Evolutionary conservation across 1,139 yeast genomes (phyloP), one percentile per base, ranked within the genome.

Genomic region (Sugiyamaella pinicola): DNA sequence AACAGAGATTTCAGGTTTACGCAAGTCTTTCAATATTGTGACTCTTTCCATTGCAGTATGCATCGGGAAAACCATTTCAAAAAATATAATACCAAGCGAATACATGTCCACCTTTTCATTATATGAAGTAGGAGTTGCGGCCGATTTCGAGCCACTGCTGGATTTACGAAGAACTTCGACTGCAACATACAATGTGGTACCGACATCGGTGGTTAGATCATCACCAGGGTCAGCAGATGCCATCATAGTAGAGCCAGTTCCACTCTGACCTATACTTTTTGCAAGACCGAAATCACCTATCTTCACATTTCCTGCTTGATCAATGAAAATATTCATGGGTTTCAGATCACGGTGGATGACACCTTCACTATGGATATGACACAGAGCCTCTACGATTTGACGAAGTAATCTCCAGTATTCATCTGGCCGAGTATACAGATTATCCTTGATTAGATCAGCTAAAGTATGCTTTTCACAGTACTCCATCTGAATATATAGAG

Each of bases 271-370:
- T 35, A 70, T 67, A 51, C 69, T 67, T 39, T 90, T 91, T 0
- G 99, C 99, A 54, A 95, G 77, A 0, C 99, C 99, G 70, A 95
- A 95, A 66, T 95, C 99, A 61, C 99, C 99, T 31, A 95, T 87
- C 67, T 95, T 95, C 53, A 93, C 83, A 66, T 91, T 89, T 62
- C 87, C 85, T 0, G 88, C 81, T 60, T 86, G 85, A 68, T 93
- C 99, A 61, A 95, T 91, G 73, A 95, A 95, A 68, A 95, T 89
- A 68, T 95, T 95, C 79, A 86, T 86, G 1, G 99, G 99, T 67
- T 95, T 95, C 63, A 95, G 77, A 68, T 95, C 99, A 53, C 99
- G 77, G 70, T 95, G 99, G 59, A 95, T 93, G 51, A 91, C 88
- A 0, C 98, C 98, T 67, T 89, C 95, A 1, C 89, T 76, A 65